Evolutionary conservation across 129 eudicot species (phyloP).

Genomic region (Calendula officinalis): DNA sequence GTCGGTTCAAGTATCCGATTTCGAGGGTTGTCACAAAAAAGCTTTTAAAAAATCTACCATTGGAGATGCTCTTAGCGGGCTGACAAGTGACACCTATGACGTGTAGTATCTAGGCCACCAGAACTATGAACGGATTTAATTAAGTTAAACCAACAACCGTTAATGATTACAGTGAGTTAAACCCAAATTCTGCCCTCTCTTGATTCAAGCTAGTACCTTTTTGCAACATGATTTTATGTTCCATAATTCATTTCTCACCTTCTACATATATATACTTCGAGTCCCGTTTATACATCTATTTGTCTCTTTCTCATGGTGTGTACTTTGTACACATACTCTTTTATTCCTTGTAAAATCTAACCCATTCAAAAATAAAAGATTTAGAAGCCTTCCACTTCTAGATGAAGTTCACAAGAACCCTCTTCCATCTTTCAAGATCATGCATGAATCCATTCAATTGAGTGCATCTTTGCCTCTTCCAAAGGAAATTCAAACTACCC

Average conservation of each 20-base stretch:
- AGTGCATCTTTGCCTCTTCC: constrained; percentile 45
- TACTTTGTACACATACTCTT: constrained; percentile 16
- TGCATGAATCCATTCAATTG: constrained; percentile 73
- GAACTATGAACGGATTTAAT: too few species aligned
- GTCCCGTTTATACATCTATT: constrained; percentile 18
- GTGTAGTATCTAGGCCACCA: too few species aligned
- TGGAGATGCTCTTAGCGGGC: too few species aligned
- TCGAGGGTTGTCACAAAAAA: too few species aligned
- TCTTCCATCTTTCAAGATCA: constrained; percentile 42
- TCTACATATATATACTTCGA: constrained; percentile 10
- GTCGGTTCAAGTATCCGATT: too few species aligned
- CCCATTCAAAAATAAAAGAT: constrained; percentile 30
- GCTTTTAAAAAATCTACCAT: too few species aligned
- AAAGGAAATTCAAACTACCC: constrained; percentile 48
- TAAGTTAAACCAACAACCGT: too few species aligned
- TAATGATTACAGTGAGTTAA: too few species aligned
- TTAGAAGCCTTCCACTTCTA: constrained; percentile 38
- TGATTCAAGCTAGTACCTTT: neutral
- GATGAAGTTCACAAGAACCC: constrained; percentile 74
- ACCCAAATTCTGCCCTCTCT: neutral
- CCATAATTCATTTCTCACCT: constrained; percentile 21
- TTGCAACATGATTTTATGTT: constrained; percentile 3
- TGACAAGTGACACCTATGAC: too few species aligned
- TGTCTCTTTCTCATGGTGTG: constrained; percentile 20
- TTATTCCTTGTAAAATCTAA: constrained; percentile 37